Base-by-base conservation (phyloP, 305 asterid genomes). In the Monarda citriodora region DNA sequence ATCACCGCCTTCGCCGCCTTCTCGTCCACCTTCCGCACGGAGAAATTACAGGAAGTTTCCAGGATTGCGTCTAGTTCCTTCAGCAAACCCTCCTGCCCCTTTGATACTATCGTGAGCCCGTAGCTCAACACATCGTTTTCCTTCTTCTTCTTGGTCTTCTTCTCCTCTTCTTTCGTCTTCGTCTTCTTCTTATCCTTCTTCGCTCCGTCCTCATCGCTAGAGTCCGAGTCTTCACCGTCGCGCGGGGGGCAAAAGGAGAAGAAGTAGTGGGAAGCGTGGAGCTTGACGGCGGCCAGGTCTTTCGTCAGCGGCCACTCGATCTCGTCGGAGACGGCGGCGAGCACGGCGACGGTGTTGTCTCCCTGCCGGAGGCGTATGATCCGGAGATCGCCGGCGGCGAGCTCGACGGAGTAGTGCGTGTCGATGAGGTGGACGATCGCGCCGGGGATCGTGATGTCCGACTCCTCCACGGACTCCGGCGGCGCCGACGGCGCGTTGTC, bases 261-360 rank as follows among this genome's bases (percentile, higher is more conserved):
- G 78, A 93, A 93, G 69, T 89, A 89, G 68, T 87, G 99, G 0
- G 90, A 85, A 1, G 86, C 67, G 60, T 93, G 97, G 51, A 93
- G 96, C 74, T 82, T 93, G 11, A 93, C 97, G 32, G 95, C 77
- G 32, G 97, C 82, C 7, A 87, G 61, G 66, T 89, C 99, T 58
- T 82, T 80, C 56, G 96, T 89, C 42, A 93, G 63, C 7, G 99
- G 97, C 90, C 97, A 93, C 69, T 89, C 95, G 9, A 81, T 75
- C 15, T 83, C 96, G 13, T 83, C 82, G 5, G 83, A 68, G 42
- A 93, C 82, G 15, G 95, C 62, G 26, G 95, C 96, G 22, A 93
- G 50, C 17, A 79, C 81, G 15, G 96, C 96, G 44, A 92, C 71
- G 42, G 86, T 79, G 65, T 71, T 77, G 1, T 74, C 77, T 0